Conservation (phyloP, 768 basidiomycete species). For the Rossbeevera mucosa region DNA sequence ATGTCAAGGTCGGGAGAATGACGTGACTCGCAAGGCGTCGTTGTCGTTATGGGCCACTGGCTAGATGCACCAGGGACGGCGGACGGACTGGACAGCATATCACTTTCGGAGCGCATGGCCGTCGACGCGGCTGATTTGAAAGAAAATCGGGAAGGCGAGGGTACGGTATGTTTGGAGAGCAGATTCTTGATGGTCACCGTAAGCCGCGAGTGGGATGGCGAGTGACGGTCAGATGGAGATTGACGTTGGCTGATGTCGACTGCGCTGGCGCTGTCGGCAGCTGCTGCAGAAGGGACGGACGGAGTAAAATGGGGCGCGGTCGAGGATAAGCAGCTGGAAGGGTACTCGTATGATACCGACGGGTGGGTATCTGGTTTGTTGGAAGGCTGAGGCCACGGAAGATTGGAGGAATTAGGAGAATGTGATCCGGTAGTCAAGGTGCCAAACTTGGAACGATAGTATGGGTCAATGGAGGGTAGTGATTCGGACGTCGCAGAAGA, state of each 20-base stretch:
- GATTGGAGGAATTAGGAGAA: constrained; percentile 16
- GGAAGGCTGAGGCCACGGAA: constrained; percentile 13
- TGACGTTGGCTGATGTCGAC: not conserved
- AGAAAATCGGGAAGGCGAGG: constrained; percentile 22
- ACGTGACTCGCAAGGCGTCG: constrained; percentile 19
- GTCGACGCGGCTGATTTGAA: constrained; percentile 9
- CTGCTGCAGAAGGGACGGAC: not conserved
- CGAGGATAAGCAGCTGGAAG: not conserved
- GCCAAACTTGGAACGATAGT: constrained; percentile 16
- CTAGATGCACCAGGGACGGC: not conserved
- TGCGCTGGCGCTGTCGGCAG: not conserved
- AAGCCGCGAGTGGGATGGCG: constrained; percentile 16
- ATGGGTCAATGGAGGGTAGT: constrained; percentile 5
- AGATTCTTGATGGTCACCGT: constrained; percentile 34
- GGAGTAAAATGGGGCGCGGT: constrained; percentile 9
- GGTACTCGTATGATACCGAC: constrained; percentile 1
- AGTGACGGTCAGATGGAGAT: constrained; percentile 5
- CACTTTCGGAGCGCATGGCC: constrained; percentile 7
- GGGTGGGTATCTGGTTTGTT: constrained; percentile 19
- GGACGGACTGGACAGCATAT: constrained; percentile 10
- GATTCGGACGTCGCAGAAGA: constrained; percentile 28
- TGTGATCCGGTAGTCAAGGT: constrained; percentile 3
- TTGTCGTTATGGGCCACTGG: constrained; percentile 12
- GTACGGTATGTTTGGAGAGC: constrained; percentile 30
- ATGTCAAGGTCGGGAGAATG: constrained; percentile 21